A percentile compares a stretch with the other conserved stretches of the same genome.
These are phyloP conservation scores for Pseudisothecium myosuroides DNA, from an alignment of 225 moss, liverwort and hornwort genomes.

Conservation along the genomic window DNA sequence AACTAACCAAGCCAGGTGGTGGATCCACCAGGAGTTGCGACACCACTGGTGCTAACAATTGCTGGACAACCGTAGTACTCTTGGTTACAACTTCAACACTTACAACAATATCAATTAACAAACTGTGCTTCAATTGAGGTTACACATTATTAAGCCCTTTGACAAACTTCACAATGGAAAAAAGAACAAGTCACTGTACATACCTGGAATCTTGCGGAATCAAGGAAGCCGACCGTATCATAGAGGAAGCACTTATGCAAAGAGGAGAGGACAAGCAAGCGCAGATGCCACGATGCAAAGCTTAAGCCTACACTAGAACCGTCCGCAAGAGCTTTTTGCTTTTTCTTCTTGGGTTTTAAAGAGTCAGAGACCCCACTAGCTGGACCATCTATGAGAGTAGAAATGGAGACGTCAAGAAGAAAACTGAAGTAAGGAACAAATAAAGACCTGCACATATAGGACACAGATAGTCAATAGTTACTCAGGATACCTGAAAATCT, in stretches of 20 bases:
- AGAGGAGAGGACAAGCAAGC: conserved; percentile 70
- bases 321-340: conserved; percentile 22
- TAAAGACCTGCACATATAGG: conserved; percentile 52
- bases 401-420: conserved; percentile 61
- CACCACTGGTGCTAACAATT: conserved; percentile 69
- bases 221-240: conserved; percentile 75
- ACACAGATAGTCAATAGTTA: not conserved
- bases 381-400: conserved; percentile 40
- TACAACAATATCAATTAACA: not conserved
- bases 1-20: conserved; percentile 26
- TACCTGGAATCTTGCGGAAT: conserved; percentile 87
- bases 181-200: not conserved
- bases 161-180: not conserved
- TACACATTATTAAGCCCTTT: not conserved
- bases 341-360: conserved; percentile 59
- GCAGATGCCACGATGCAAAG: conserved; percentile 74
- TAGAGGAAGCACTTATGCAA: conserved; percentile 92
- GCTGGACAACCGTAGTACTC: conserved; percentile 28
- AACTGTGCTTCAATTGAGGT: not conserved
- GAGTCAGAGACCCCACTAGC: not conserved
- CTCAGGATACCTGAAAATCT: not conserved
- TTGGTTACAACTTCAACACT: not conserved
- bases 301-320: conserved; percentile 10
- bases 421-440: conserved; percentile 96
- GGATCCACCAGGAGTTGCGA: conserved; percentile 63